These are phyloP conservation scores for Hymenoscyphus fraxineus DNA, from an alignment of 2,329 filamentous ascomycete genomes.

Conservation along the genomic window DNA sequence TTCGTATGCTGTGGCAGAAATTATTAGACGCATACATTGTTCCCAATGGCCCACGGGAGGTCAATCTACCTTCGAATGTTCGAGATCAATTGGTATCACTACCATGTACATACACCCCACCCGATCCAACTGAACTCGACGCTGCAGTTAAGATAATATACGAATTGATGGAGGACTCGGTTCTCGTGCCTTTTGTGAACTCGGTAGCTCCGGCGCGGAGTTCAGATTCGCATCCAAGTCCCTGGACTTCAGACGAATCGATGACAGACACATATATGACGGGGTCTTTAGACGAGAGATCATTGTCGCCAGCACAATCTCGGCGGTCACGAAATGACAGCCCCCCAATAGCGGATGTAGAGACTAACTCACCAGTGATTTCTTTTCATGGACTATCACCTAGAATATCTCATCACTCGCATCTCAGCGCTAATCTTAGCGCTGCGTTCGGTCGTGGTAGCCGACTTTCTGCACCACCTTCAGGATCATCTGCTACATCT, in stretches of 20 bases:
- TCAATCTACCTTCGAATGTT: slow-evolving; percentile 84
- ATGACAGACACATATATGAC: slow-evolving; percentile 30
- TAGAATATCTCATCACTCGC: slow-evolving; percentile 30
- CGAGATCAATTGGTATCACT: slow-evolving; percentile 73
- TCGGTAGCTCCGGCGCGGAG: slow-evolving; percentile 30
- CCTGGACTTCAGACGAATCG: slow-evolving; percentile 33
- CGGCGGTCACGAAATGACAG: slow-evolving; percentile 26
- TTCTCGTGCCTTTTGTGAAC: slow-evolving; percentile 88
- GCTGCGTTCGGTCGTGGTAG: slow-evolving; percentile 25
- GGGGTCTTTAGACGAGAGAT: slow-evolving; percentile 30
- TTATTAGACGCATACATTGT: slow-evolving; percentile 87
- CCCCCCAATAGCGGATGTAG: slow-evolving; percentile 23
- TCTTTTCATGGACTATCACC: slow-evolving; percentile 26
- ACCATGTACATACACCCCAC: slow-evolving; percentile 59
- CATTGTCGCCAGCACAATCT: slow-evolving; percentile 26
- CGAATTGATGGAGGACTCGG: slow-evolving; percentile 96
- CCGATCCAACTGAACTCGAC: slow-evolving; percentile 71
- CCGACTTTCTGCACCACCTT: slow-evolving; percentile 28
- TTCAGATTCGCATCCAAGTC: slow-evolving; percentile 25
- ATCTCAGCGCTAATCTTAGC: slow-evolving; percentile 30
- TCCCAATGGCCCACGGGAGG: slow-evolving; percentile 78
- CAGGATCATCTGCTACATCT: slow-evolving; percentile 40
- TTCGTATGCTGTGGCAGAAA: slow-evolving; percentile 80
- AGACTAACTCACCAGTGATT: slow-evolving; percentile 22
- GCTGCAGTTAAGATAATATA: slow-evolving; percentile 84